These are phyloP conservation scores for Lagenaria siceraria DNA, from an alignment of 306 rosid species.

Conservation along the genomic window DNA sequence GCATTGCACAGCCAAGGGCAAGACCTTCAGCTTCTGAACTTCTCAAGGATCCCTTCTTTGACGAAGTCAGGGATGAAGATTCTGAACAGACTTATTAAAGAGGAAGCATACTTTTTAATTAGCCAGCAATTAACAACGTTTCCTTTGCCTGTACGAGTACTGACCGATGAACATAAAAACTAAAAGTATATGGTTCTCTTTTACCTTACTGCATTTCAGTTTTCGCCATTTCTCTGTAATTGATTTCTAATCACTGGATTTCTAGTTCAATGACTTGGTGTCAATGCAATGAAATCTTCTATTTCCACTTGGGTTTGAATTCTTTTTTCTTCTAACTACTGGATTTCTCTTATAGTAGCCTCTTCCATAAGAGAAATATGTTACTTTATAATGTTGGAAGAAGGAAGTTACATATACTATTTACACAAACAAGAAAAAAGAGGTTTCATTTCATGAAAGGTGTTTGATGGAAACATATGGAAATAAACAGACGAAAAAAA, in stretches of 20 bases:
- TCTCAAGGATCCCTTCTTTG: conserved; percentile 71
- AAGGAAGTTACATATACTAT: background rate
- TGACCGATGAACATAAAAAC: background rate
- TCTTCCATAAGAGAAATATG: background rate
- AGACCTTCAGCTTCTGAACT: conserved; percentile 86
- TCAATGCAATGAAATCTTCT: background rate
- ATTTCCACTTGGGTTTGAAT: background rate
- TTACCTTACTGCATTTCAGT: background rate
- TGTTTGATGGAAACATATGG: background rate
- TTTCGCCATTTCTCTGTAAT: background rate
- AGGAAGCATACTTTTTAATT: background rate
- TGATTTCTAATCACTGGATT: background rate
- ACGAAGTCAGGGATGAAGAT: conserved; percentile 38
- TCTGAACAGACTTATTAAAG: conserved; percentile 15
- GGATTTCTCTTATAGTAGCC: background rate
- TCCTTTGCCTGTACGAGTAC: background rate
- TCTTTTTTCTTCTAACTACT: background rate
- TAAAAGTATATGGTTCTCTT: background rate
- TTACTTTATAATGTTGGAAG: background rate
- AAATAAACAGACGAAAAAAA: background rate
- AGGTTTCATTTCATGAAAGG: background rate
- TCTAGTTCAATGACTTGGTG: background rate
- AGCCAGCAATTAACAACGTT: background rate
- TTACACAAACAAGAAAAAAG: background rate
- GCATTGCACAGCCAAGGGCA: conserved; percentile 74